Conservation (phyloP, 1,284 basidiomycete species). For the Puccinia coronata region DNA sequence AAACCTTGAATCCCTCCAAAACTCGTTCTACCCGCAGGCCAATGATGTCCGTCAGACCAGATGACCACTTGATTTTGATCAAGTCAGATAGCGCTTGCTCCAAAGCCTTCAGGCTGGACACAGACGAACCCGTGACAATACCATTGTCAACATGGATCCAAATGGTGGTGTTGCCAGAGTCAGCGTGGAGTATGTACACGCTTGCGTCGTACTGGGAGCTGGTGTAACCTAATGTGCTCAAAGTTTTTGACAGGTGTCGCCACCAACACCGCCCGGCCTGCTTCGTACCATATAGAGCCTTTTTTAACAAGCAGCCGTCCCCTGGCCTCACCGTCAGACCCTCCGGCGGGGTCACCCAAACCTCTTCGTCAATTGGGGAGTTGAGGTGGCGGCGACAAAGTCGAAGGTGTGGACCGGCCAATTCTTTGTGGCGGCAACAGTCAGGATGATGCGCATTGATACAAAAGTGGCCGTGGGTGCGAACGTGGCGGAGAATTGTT, state of each 20-base stretch:
- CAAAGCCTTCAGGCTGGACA: background rate
- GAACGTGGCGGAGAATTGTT: constrained; percentile 10
- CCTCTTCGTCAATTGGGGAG: constrained; percentile 5
- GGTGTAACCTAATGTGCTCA: background rate
- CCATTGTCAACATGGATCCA: constrained; percentile 41
- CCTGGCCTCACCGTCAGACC: background rate
- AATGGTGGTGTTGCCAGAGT: background rate
- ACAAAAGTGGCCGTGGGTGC: constrained; percentile 13
- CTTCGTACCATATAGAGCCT: constrained; percentile 5
- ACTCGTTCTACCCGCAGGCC: background rate
- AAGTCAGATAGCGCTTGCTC: background rate
- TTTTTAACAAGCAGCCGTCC: background rate
- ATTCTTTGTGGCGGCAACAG: background rate
- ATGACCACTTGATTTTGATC: constrained; percentile 18
- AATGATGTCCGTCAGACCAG: background rate
- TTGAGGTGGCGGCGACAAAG: constrained; percentile 24
- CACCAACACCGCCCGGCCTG: constrained; percentile 36
- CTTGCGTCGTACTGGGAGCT: constrained; percentile 6
- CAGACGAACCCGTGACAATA: background rate
- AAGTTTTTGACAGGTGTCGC: background rate
- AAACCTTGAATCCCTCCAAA: background rate
- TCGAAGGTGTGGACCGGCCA: constrained; percentile 25
- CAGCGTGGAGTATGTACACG: background rate
- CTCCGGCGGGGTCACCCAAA: constrained; percentile 18
- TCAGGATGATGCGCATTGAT: background rate